Evolutionary conservation across 495 filamentous ascomycete genomes (phyloP).

Genomic region (Daldinia concentrica): DNA sequence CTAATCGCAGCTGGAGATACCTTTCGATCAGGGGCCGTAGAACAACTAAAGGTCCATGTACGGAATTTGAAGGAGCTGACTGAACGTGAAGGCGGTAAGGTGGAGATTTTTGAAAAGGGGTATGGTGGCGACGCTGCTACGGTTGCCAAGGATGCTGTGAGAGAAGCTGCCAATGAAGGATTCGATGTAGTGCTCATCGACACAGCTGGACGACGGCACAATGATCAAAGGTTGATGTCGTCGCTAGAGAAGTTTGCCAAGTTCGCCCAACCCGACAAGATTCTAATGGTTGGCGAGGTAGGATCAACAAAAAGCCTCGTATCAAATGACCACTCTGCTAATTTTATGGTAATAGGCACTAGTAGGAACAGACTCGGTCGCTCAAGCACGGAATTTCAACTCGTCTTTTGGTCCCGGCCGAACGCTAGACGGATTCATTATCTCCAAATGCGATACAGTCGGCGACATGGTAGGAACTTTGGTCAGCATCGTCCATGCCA

Average conservation of each 20-base stretch:
- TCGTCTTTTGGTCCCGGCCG: constrained; percentile 83
- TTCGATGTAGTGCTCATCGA: constrained; percentile 97
- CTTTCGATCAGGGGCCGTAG: constrained; percentile 96
- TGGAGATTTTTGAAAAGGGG: constrained; percentile 94
- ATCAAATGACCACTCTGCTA: constrained; percentile 11
- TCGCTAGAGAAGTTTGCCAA: constrained; percentile 96
- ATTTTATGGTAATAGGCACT: constrained; percentile 65
- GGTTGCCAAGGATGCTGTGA: constrained; percentile 92
- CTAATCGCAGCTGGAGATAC: constrained; percentile 96
- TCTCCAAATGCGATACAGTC: constrained; percentile 97
- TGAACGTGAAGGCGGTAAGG: constrained; percentile 78
- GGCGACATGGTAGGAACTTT: constrained; percentile 98
- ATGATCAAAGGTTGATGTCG: constrained; percentile 94
- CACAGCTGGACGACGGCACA: constrained; percentile 93
- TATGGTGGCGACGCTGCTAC: constrained; percentile 98
- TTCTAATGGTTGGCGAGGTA: constrained; percentile 96
- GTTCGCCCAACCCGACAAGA: constrained; percentile 94
- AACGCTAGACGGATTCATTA: constrained; percentile 92
- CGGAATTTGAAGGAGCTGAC: constrained; percentile 88
- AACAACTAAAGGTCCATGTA: constrained; percentile 94
- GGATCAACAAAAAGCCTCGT: constrained; percentile 24
- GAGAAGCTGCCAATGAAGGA: constrained; percentile 73
- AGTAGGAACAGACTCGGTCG: constrained; percentile 92
- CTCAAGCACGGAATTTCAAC: constrained; percentile 96
- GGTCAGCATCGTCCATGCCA: constrained; percentile 97